Base-by-base conservation (phyloP, 305 asterid species). In the Fraxinus latifolia region DNA sequence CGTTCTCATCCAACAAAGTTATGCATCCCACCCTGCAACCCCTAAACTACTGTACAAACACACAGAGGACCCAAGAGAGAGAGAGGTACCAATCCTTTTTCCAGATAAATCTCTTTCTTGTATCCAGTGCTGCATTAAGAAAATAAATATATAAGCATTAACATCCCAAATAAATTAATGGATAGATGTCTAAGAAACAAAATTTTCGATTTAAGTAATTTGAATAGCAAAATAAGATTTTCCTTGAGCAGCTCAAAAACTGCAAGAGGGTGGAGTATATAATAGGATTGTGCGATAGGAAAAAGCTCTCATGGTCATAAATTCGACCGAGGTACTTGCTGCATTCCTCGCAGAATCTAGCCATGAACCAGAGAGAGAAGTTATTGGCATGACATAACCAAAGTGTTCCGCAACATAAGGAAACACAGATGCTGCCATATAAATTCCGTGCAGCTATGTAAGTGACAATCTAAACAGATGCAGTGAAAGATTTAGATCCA, bases 41-140 rank as follows among this genome's bases (percentile, higher is more conserved):
- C 2, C 37, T 4, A 29, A 27, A 12, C 37, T 37, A 68, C 37
- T 3, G 50, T 12, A 55, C 17, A 37, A 7, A 78, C 12, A 65
- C 23, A 9, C 60, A 62, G 4, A 36, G 36, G 76, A 82, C 7
- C 53, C 0, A 42, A 72, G 81, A 83, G 83, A 44, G 84, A 39
- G 70, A 72, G 86, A 75, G 1, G 81, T 90, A 95, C 99, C 93
- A 93, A 83, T 91, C 84, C 89, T 82, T 88, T 95, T 80, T 93
- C 92, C 68, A 95, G 97, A 80, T 88, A 80, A 73, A 89, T 90
- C 91, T 95, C 99, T 88, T 93, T 92, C 88, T 90, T 94, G 91
- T 84, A 85, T 75, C 99, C 98, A 23, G 96, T 91, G 93, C 99
- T 95, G 98, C 95, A 87, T 78, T 42, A 53, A 14, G 76, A 44